Percentiles rank a stretch among this genome's conserved stretches.
Evolutionary conservation across 2,329 filamentous ascomycete species (phyloP).

Genomic region (Colletotrichum zoysiae): DNA sequence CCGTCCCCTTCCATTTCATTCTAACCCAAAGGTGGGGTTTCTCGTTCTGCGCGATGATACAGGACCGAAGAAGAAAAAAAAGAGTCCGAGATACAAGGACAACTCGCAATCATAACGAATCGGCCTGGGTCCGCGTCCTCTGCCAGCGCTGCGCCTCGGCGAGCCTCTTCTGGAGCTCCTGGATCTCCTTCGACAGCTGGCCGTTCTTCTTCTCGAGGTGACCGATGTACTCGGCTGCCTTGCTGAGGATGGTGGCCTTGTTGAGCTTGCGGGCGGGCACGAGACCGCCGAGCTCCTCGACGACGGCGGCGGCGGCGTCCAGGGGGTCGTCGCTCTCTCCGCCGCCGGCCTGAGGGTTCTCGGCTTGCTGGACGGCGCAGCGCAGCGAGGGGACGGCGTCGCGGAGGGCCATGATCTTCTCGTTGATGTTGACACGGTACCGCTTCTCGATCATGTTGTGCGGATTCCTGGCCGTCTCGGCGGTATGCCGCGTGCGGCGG

Average conservation of each 20-base stretch:
- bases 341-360: conserved; percentile 42
- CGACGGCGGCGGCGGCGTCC: conserved; percentile 43
- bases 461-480: conserved; percentile 76
- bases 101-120: conserved; percentile 19
- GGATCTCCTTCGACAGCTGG: conserved; percentile 50
- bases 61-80: no score
- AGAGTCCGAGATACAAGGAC: not conserved
- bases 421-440: conserved; percentile 86
- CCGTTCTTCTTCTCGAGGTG: conserved; percentile 53
- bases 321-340: conserved; percentile 47
- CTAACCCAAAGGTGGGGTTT: not conserved
- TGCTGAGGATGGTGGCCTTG: conserved; percentile 58
- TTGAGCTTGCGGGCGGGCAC: conserved; percentile 56
- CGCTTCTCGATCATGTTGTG: conserved; percentile 91
- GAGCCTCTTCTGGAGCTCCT: conserved; percentile 48
- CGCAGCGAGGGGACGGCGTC: conserved; percentile 72
- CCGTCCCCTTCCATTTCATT: no score
- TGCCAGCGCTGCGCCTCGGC: conserved; percentile 39
- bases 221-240: conserved; percentile 54
- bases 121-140: conserved; percentile 27
- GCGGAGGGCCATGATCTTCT: conserved; percentile 82
- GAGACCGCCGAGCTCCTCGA: conserved; percentile 49
- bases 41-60: not conserved
- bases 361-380: conserved; percentile 50
- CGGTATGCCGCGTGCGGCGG: conserved; percentile 46